These are phyloP conservation scores for Yamadazyma jaroonii DNA, from an alignment of 1,139 yeast genomes.

Conservation along the genomic window DNA sequence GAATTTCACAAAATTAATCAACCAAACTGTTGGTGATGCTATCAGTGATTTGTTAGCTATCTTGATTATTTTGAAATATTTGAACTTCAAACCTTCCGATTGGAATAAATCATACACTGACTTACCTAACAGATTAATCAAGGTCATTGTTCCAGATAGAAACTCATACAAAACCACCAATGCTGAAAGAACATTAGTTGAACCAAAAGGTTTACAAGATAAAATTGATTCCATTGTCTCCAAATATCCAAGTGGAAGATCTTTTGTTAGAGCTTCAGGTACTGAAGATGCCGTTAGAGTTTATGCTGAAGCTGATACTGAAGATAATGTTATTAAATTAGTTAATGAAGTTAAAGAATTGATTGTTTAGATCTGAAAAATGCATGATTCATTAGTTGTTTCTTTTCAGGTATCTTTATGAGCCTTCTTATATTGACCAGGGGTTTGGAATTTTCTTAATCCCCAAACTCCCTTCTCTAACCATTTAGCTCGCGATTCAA, in stretches of 20 bases:
- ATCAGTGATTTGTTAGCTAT: constrained; percentile 84
- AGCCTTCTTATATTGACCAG: constrained; percentile 71
- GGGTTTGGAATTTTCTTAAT: constrained; percentile 55
- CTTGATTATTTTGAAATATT: constrained; percentile 58
- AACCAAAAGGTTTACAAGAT: constrained; percentile 76
- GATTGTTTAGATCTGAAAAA: neutral
- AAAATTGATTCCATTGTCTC: constrained; percentile 66
- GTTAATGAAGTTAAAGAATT: constrained; percentile 29
- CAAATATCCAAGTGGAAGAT: constrained; percentile 63
- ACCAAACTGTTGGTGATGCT: constrained; percentile 98
- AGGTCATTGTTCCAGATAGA: constrained; percentile 83
- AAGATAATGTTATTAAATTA: constrained; percentile 31
- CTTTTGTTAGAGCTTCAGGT: constrained; percentile 96
- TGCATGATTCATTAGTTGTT: too few species aligned
- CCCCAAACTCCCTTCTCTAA: constrained; percentile 72
- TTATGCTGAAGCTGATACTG: constrained; percentile 79
- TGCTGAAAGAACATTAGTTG: constrained; percentile 79
- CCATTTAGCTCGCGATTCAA: constrained; percentile 60
- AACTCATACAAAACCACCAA: constrained; percentile 77
- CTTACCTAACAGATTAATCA: constrained; percentile 79
- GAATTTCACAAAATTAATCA: constrained; percentile 67
- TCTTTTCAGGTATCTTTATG: neutral
- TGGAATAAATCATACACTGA: constrained; percentile 84
- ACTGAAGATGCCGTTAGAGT: constrained; percentile 97
- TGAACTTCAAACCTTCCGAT: constrained; percentile 53